Conservation (phyloP, 768 basidiomycete genomes). For the Leucosporidium yakuticum region DNA sequence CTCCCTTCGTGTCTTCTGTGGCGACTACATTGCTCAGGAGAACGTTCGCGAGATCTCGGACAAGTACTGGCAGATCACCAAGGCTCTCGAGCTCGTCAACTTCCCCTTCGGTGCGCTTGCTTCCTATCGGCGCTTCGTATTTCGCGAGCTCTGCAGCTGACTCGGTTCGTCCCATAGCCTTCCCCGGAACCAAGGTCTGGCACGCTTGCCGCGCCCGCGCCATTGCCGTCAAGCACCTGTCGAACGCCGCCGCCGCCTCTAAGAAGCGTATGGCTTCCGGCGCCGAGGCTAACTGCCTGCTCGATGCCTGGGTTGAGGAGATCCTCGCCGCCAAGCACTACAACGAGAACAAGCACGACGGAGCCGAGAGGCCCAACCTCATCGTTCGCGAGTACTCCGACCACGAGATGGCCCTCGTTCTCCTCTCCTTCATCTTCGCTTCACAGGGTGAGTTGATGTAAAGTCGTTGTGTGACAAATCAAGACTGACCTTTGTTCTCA, state of each 20-base stretch:
- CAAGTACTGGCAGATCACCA: conserved; percentile 94
- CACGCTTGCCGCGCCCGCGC: conserved; percentile 88
- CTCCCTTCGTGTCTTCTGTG: conserved; percentile 92
- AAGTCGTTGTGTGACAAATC: background rate
- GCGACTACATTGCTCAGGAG: conserved; percentile 73
- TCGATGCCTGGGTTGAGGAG: conserved; percentile 83
- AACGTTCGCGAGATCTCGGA: conserved; percentile 75
- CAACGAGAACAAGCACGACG: conserved; percentile 34
- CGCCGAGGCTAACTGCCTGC: conserved; percentile 71
- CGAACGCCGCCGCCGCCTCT: conserved; percentile 67
- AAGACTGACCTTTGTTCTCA: conserved; percentile 50
- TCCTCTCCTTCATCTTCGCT: conserved; percentile 95
- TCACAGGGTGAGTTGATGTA: conserved; percentile 58
- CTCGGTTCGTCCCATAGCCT: conserved; percentile 40
- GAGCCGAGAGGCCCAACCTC: conserved; percentile 59
- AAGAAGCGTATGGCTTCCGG: conserved; percentile 78
- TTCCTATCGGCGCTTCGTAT: no score
- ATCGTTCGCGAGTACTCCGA: conserved; percentile 69
- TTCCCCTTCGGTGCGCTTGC: conserved; percentile 62
- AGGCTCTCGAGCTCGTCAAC: conserved; percentile 95
- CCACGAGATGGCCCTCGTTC: conserved; percentile 91
- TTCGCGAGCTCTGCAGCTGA: background rate
- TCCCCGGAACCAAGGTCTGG: conserved; percentile 95
- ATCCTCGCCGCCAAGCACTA: conserved; percentile 55
- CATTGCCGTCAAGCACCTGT: conserved; percentile 64